These are phyloP conservation scores for Globisporangium orthogonon DNA, from an alignment of 352 stramenopile species.

Conservation along the genomic window DNA sequence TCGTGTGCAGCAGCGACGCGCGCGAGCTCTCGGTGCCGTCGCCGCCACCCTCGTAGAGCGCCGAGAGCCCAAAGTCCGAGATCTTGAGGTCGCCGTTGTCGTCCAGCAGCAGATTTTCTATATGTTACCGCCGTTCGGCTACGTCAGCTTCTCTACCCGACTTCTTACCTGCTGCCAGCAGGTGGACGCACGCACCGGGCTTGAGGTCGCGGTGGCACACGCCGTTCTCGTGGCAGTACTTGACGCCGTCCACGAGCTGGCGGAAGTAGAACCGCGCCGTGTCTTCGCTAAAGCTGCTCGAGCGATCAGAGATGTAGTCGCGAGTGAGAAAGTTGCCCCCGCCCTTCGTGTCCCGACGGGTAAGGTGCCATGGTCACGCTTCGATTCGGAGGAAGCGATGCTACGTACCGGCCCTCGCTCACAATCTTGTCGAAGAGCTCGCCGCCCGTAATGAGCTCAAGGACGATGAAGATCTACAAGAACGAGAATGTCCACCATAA, in stretches of 20 bases:
- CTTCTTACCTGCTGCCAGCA: not conserved
- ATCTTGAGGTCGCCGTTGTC: slow-evolving; percentile 97
- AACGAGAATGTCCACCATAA: not conserved
- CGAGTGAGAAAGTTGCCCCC: slow-evolving; percentile 5
- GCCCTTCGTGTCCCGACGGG: not conserved
- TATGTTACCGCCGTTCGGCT: too few relatives aligned
- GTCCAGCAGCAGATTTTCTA: slow-evolving; percentile 95
- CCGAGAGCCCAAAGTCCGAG: slow-evolving; percentile 98
- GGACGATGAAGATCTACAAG: slow-evolving; percentile 93
- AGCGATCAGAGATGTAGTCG: slow-evolving; percentile 9
- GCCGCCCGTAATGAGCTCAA: slow-evolving; percentile 88
- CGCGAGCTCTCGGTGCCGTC: slow-evolving; percentile 81
- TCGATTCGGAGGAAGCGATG: not conserved
- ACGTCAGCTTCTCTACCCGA: too few relatives aligned
- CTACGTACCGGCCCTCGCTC: slow-evolving; percentile 74
- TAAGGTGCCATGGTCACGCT: not conserved
- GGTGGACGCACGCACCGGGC: slow-evolving; percentile 42
- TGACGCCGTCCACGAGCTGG: slow-evolving; percentile 95
- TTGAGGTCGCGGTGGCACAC: slow-evolving; percentile 97
- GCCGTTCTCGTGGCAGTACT: slow-evolving; percentile 96
- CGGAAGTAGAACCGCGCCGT: slow-evolving; percentile 97
- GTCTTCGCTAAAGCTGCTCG: slow-evolving; percentile 89
- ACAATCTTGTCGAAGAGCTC: slow-evolving; percentile 97
- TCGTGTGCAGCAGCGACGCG: slow-evolving; percentile 92
- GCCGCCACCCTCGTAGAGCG: slow-evolving; percentile 84